Percentiles rank a stretch among this genome's conserved stretches.
These are phyloP conservation scores for Pseudoturritis turrita DNA, from an alignment of 345 rosid species.

Conservation along the genomic window DNA sequence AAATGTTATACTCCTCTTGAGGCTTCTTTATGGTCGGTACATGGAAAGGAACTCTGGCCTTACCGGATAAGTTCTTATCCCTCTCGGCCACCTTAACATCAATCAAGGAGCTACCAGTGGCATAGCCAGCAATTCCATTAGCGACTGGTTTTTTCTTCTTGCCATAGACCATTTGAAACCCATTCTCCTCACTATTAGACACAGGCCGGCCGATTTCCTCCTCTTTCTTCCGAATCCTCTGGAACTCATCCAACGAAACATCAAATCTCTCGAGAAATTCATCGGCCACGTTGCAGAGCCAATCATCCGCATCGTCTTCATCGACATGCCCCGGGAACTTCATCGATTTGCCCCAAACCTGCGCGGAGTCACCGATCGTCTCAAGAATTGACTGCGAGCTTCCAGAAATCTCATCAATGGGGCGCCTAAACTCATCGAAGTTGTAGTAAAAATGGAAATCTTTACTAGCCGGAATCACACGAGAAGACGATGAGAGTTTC, in stretches of 20 bases:
- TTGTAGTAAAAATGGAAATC: conserved; percentile 87
- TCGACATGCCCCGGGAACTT: conserved; percentile 43
- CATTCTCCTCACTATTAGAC: conserved; percentile 28
- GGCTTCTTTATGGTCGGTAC: conserved; percentile 72
- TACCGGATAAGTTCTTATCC: conserved; percentile 41
- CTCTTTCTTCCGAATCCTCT: conserved; percentile 38
- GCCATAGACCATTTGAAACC: conserved; percentile 72
- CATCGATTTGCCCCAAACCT: conserved; percentile 30
- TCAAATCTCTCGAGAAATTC: conserved; percentile 66
- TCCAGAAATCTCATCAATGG: conserved; percentile 40
- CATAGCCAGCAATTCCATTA: conserved; percentile 7
- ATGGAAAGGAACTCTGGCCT: conserved; percentile 77
- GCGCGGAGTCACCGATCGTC: conserved; percentile 49
- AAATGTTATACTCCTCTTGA: conserved; percentile 66
- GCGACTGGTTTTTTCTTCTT: conserved; percentile 51
- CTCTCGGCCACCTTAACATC: conserved; percentile 59
- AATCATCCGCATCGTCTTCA: conserved; percentile 58
- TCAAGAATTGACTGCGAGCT: conserved; percentile 51
- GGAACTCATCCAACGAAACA: conserved; percentile 49
- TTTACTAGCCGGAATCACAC: conserved; percentile 52
- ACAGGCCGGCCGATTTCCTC: conserved; percentile 42
- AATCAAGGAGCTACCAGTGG: background rate
- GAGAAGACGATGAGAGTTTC: conserved; percentile 54
- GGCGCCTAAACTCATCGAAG: conserved; percentile 67
- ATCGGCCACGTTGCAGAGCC: conserved; percentile 70